These are phyloP conservation scores for Suillus luteus DNA, from an alignment of 768 basidiomycete genomes.

Conservation along the genomic window DNA sequence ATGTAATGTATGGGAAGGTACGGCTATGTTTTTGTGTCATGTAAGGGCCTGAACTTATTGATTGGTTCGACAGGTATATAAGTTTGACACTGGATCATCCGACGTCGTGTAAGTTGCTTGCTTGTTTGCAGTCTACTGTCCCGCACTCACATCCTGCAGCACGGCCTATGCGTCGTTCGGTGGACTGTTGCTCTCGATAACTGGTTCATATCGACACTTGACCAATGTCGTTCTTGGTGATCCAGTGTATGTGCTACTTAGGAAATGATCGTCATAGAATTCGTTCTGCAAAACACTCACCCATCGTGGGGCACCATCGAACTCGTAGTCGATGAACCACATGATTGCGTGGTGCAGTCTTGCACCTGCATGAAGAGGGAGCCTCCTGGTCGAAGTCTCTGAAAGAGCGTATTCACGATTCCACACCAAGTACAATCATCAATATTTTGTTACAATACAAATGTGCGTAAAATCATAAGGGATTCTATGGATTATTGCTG, in stretches of 20 bases:
- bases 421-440: not conserved
- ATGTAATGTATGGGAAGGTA: slow-evolving; percentile 99
- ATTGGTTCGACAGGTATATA: slow-evolving; percentile 5
- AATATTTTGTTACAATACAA: not conserved
- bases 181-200: slow-evolving; percentile 90
- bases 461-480: not conserved
- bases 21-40: slow-evolving; percentile 10
- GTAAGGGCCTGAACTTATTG: slow-evolving; percentile 11
- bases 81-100: slow-evolving; percentile 1
- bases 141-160: slow-evolving; percentile 41
- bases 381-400: not conserved
- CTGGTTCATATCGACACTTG: slow-evolving; percentile 91
- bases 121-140: slow-evolving; percentile 7
- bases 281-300: not conserved
- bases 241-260: slow-evolving; percentile 85
- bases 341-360: not conserved
- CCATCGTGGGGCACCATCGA: not conserved
- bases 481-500: not conserved
- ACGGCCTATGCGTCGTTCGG: slow-evolving; percentile 97
- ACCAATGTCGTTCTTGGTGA: slow-evolving; percentile 91
- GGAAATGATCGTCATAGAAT: slow-evolving; percentile 50
- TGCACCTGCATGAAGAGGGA: not conserved
- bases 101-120: slow-evolving; percentile 67
- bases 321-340: not conserved
- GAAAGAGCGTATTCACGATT: not conserved